A percentile compares a stretch with the other conserved stretches of the same genome.
Evolutionary conservation across 2,329 filamentous ascomycete species (phyloP).

Genomic region (Scorias spongiosa): DNA sequence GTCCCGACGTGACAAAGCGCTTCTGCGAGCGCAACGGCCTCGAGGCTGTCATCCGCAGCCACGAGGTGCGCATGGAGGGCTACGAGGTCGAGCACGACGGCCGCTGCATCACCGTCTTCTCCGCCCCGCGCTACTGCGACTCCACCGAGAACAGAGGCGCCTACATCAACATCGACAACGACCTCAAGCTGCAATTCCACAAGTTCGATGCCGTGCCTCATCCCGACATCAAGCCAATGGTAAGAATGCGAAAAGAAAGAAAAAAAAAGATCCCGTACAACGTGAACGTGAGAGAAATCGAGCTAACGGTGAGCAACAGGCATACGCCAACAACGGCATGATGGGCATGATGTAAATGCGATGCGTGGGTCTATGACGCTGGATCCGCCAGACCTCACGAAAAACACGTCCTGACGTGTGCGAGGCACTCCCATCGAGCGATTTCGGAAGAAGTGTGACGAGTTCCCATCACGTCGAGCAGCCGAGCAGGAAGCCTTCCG

Average conservation of each 20-base stretch:
- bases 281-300: slow-evolving; percentile 1
- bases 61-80: slow-evolving; percentile 98
- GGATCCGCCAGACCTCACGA: too few species aligned
- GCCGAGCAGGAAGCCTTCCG: too few species aligned
- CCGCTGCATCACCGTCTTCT: slow-evolving; percentile 95
- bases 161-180: slow-evolving; percentile 89
- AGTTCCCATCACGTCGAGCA: too few species aligned
- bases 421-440: too few species aligned
- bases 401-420: too few species aligned
- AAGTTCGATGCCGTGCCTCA: slow-evolving; percentile 95
- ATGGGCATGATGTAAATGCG: slow-evolving; percentile 48
- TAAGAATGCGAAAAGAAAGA: too few species aligned
- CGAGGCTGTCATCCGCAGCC: slow-evolving; percentile 87
- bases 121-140: slow-evolving; percentile 92
- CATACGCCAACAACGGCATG: slow-evolving; percentile 72
- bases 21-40: slow-evolving; percentile 96
- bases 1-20: slow-evolving; percentile 84
- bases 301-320: slow-evolving; percentile 32
- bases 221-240: slow-evolving; percentile 87
- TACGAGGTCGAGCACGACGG: slow-evolving; percentile 97
- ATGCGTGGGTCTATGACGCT: background rate
- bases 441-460: too few species aligned
- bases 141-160: slow-evolving; percentile 96
- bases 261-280: background rate
- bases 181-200: slow-evolving; percentile 82